Base-by-base conservation (phyloP, 2,329 filamentous ascomycete genomes). In the Aspergillus sp. region DNA sequence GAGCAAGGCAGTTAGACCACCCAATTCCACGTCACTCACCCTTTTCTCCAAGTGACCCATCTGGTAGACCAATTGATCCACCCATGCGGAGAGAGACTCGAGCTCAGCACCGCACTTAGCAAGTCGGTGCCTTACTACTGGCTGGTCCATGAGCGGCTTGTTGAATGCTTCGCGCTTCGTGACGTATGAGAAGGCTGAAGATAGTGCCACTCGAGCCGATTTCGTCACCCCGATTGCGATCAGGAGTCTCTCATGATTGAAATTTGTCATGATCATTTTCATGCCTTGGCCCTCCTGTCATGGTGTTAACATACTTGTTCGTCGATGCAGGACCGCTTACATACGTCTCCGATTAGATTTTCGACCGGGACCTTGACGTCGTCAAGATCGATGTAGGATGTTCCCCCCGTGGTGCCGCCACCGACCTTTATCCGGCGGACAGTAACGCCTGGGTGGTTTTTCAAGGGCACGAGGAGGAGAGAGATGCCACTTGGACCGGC, bases 191-290 rank as follows among this genome's bases (percentile, higher is more conserved):
- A 87, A 82, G 0, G 85, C 85, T 0, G 81, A 67, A 13, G 76
- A 71, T 1, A 88, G 73, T 1, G 83, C 85, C 2, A 87, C 83
- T 7, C 81, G 77, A 0, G 86, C 78, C 62, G 85, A 78, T 3
- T 87, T 77, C 1, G 85, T 87, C 1, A 81, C 80, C 0, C 81
- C 80, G 14, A 90, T 81, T 1, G 84, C 77, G 57, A 91, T 88
- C 11, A 78, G 79, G 10, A 91, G 75, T 0, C 88, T 81, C 68
- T 91, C 88, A 68, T 91, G 87, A 73, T 91, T 91, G 80, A 91
- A 91, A 72, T 91, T 89, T 48, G 82, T 86, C 86, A 88, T 89
- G 63, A 88, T 82, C 64, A 88, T 88, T 53, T 76, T 79, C 87
- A 91, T 90, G 4, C 88, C 88, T 62, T 81, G 74, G 10, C 87